Base-by-base conservation (phyloP, 768 basidiomycete species). In the Termitomyces sp. region DNA sequence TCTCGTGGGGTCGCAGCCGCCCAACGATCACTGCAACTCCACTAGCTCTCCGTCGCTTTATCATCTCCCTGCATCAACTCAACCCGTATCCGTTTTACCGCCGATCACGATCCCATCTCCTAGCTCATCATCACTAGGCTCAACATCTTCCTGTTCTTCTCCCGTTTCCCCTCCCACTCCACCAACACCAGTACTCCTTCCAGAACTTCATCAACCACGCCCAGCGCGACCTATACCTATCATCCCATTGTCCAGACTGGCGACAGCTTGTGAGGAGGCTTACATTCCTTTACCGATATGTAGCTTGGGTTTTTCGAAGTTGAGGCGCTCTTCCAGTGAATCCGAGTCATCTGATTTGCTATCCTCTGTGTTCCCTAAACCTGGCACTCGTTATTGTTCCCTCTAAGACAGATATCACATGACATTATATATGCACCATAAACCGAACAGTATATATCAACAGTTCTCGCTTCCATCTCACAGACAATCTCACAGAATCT, bases 181-280 rank as follows among this genome's bases (percentile, higher is more conserved):
- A 26, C 66, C 69, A 24, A 67, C 76, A 54, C 70, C 72, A 54
- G 47, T 58, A 5, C 38, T 49, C 14, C 52, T 58, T 35, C 57
- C 57, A 11, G 57, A 58, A 41, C 65, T 79, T 32, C 75, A 75
- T 66, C 78, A 79, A 62, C 78, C 78, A 45, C 77, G 76, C 45
- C 78, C 78, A 56, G 74, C 68, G 47, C 74, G 77, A 55, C 71
- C 67, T 46, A 78, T 79, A 65, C 75, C 76, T 38, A 79, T 78
- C 59, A 67, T 78, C 14, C 74, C 74, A 40, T 70, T 79, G 30
- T 74, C 74, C 35, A 64, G 73, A 61, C 65, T 78, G 52, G 77
- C 76, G 35, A 71, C 70, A 32, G 74, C 72, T 43, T 74, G 72
- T 62, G 76, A 76, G 26, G 68, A 67, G 13, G 51, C 58, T 35